Percentiles rank a stretch among this genome's conserved stretches.
These are phyloP conservation scores for Mycena maculata DNA, from an alignment of 768 basidiomycete genomes.

Conservation along the genomic window DNA sequence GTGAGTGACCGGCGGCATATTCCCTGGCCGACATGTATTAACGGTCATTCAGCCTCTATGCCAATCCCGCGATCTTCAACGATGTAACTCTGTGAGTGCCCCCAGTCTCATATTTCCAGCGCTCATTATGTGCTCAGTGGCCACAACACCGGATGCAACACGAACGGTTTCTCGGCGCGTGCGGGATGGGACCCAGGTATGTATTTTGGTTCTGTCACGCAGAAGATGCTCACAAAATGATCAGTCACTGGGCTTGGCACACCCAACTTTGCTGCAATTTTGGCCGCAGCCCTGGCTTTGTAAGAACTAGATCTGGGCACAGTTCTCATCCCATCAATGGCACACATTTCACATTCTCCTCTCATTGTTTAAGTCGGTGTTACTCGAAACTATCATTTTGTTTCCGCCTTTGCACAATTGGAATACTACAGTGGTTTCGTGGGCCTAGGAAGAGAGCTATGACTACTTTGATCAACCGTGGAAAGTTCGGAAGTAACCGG, in stretches of 20 bases:
- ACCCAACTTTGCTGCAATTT: constrained; percentile 36
- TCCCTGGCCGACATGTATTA: neutral
- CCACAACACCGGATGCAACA: constrained; percentile 42
- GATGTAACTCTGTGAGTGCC: constrained; percentile 55
- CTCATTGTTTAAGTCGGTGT: neutral
- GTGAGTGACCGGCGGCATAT: constrained; percentile 13
- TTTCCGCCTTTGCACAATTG: too few species aligned
- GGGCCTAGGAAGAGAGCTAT: too few species aligned
- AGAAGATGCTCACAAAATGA: neutral
- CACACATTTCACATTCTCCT: neutral
- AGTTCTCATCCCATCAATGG: neutral
- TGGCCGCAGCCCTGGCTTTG: constrained; percentile 23
- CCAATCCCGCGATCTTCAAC: constrained; percentile 45
- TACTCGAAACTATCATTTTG: too few species aligned
- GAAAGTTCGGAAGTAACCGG: neutral
- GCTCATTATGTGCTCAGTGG: constrained; percentile 24
- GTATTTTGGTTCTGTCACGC: neutral
- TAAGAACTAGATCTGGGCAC: constrained; percentile 2
- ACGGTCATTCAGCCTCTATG: constrained; percentile 44
- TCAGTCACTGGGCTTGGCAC: constrained; percentile 42
- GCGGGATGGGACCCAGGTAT: constrained; percentile 40
- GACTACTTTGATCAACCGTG: too few species aligned
- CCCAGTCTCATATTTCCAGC: constrained; percentile 38
- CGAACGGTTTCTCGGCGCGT: constrained; percentile 37
- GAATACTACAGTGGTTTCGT: too few species aligned